A percentile compares a stretch with the other conserved stretches of the same genome.
These are phyloP conservation scores for Blastobotrys niveus DNA, from an alignment of 1,139 yeast genomes.

Conservation along the genomic window DNA sequence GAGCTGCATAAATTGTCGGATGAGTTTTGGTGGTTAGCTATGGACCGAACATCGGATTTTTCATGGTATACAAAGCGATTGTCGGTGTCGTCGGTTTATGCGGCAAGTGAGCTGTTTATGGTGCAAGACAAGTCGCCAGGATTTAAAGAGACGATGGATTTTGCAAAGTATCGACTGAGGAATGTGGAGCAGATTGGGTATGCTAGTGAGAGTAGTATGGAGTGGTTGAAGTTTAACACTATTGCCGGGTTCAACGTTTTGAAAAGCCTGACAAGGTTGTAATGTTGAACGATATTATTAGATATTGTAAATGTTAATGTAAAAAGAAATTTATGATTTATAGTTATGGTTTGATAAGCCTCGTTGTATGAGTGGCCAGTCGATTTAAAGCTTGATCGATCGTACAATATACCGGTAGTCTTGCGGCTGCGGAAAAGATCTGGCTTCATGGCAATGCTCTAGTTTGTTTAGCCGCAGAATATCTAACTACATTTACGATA, in stretches of 20 bases:
- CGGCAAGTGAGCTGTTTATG: conserved; percentile 71
- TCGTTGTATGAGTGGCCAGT: too few relatives aligned
- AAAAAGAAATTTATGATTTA: neutral
- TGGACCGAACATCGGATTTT: conserved; percentile 77
- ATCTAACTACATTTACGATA: too few relatives aligned
- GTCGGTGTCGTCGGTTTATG: conserved; percentile 63
- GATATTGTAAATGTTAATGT: neutral
- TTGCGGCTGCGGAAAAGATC: too few relatives aligned
- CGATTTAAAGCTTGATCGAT: too few relatives aligned
- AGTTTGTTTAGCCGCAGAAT: too few relatives aligned
- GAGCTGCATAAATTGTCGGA: conserved; percentile 75
- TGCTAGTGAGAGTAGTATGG: conserved; percentile 57
- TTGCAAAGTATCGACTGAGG: conserved; percentile 58
- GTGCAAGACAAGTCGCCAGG: conserved; percentile 61
- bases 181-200: conserved; percentile 52
- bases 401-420: too few relatives aligned
- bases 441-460: too few relatives aligned
- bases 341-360: too few relatives aligned
- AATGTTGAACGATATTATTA: neutral
- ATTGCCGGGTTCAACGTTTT: conserved; percentile 61
- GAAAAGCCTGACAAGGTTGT: conserved; percentile 41
- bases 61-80: conserved; percentile 91
- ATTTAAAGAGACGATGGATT: conserved; percentile 52
- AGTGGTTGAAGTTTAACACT: conserved; percentile 71
- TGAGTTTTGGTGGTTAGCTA: conserved; percentile 74